Conservation (phyloP, 805 yeast species). For the Pichia paraexigua region DNA sequence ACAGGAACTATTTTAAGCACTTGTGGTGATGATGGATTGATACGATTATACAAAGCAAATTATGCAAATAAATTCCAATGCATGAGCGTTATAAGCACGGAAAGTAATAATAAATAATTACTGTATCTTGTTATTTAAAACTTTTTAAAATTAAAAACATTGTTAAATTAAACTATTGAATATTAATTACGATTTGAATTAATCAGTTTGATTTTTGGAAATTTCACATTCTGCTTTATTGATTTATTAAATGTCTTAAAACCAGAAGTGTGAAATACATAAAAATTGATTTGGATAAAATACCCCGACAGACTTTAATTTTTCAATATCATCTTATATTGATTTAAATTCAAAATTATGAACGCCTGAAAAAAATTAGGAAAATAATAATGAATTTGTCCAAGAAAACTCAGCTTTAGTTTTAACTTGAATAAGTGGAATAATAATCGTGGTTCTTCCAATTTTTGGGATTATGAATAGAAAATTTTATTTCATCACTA, state of each 20-base stretch:
- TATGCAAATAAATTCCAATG: conserved; percentile 84
- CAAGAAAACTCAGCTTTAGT: neutral
- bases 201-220: neutral
- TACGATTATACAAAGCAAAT: conserved; percentile 85
- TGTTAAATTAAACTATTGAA: neutral
- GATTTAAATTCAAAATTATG: neutral
- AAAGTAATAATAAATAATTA: conserved; percentile 15
- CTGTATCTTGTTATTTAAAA: neutral
- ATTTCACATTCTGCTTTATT: neutral
- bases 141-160: neutral
- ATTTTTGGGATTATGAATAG: neutral
- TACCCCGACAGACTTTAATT: neutral
- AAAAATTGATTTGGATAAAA: neutral
- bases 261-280: neutral
- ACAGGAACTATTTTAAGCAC: conserved; percentile 90
- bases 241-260: neutral
- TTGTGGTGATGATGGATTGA: conserved; percentile 92
- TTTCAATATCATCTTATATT: neutral
- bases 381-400: neutral
- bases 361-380: neutral
- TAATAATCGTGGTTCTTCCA: neutral
- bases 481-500: neutral
- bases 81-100: conserved; percentile 74
- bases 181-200: neutral
- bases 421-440: neutral